phyloP scores from a whole-genome alignment of 148 eudicot species.

The Polygonum maritimum region DNA sequence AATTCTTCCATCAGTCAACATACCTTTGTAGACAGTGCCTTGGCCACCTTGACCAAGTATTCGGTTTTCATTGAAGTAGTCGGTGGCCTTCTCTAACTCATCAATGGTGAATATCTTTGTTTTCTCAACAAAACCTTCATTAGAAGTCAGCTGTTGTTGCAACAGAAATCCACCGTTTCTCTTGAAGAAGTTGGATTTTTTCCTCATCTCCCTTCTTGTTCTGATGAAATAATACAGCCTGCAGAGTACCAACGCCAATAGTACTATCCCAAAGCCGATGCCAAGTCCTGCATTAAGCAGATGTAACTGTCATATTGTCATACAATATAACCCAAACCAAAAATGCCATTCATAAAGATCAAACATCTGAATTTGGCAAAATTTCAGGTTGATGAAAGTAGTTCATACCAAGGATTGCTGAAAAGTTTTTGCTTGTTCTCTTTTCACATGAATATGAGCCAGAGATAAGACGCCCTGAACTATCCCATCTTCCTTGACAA shows the following conservation, averaged over 20 bases:
- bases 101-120: conserved; percentile 7
- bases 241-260: background rate
- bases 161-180: conserved; percentile 8
- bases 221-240: conserved; percentile 4
- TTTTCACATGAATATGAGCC: background rate
- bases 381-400: background rate
- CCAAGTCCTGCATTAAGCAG: background rate
- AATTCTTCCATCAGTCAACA: conserved; percentile 1
- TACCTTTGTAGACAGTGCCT: conserved; percentile 9
- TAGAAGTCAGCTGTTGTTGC: conserved; percentile 4
- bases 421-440: background rate
- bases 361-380: background rate
- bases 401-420: conserved; percentile 1
- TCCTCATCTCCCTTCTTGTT: background rate
- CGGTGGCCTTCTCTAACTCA: conserved; percentile 9
- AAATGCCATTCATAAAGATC: background rate
- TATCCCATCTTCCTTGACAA: background rate
- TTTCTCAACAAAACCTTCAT: conserved; percentile 4
- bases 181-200: conserved; percentile 5
- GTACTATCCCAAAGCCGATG: conserved; percentile 7
- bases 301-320: background rate
- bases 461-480: background rate
- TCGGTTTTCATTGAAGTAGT: conserved; percentile 6
- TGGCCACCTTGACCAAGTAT: conserved; percentile 8
- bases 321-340: background rate